Base-by-base conservation (phyloP, 225 moss, liverwort and hornwort genomes). In the Bryoerythrophyllum caledonicum region DNA sequence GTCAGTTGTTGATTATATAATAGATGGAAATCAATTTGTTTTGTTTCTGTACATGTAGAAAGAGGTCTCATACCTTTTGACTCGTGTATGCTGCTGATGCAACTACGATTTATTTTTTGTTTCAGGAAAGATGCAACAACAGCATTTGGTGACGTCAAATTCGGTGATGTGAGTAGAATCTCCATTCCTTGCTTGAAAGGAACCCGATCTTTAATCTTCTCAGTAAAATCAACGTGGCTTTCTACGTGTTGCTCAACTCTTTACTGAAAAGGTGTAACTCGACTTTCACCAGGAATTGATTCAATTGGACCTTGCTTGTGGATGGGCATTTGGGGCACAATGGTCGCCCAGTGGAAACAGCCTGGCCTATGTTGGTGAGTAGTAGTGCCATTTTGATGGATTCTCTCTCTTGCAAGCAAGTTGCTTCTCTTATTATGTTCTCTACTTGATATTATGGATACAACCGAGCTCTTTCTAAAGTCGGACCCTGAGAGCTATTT, bases 291-390 rank as follows among this genome's bases (percentile, higher is more conserved):
- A 93, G 89, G 89, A 93, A 85, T 75, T 93, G 71, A 79, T 91
- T 72, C 88, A 91, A 74, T 68, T 93, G 73, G 93, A 93, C 74
- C 76, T 93, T 71, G 89, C 91, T 14, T 80, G 81, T 80, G 91
- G 89, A 34, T 93, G 89, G 89, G 78, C 89, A 37, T 93, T 88
- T 83, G 93, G 89, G 25, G 80, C 82, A 21, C 89, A 85, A 37
- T 91, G 93, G 89, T 93, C 93, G 48, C 91, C 88, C 21, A 90
- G 83, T 83, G 93, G 93, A 30, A 84, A 80, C 48, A 88, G 80
- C 76, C 80, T 93, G 75, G 86, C 89, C 43, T 51, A 63, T 61
- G 62, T 86, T 56, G 93, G 93, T 91, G 66, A 83, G 88, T 71
- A 19, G n/a, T n/a, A n/a, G n/a, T 46, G 23, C 54, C 27, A 25